phyloP scores from a whole-genome alignment of 2,329 filamentous ascomycete species.

The Fusarium xyrophilum region DNA sequence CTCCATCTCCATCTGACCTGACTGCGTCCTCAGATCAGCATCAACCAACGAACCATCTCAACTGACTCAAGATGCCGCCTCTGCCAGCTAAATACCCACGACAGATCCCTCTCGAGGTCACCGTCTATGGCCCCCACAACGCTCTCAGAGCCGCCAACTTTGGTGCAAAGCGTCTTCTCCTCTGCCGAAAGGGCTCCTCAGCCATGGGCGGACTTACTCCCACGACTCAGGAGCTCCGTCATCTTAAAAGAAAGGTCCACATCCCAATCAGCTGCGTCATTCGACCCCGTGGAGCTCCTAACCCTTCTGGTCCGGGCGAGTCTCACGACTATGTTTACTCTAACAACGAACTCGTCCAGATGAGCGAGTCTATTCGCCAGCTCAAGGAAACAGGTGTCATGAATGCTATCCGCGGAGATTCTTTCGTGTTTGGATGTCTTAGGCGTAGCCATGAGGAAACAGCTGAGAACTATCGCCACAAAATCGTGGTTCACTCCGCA shows the following conservation, averaged over 20 bases:
- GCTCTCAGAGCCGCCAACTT: slow-evolving; percentile 50
- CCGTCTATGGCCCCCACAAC: slow-evolving; percentile 57
- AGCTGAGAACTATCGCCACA: not conserved
- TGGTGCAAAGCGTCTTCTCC: slow-evolving; percentile 60
- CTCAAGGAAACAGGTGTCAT: slow-evolving; percentile 52
- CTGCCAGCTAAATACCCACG: not conserved
- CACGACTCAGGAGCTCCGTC: slow-evolving; percentile 48
- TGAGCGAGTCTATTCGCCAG: slow-evolving; percentile 50
- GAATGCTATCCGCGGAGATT: slow-evolving; percentile 54
- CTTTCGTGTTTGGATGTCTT: slow-evolving; percentile 64
- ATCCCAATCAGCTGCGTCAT: slow-evolving; percentile 63
- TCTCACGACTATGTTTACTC: slow-evolving; percentile 58
- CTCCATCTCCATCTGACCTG: not conserved
- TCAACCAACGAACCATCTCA: not conserved
- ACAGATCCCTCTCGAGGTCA: slow-evolving; percentile 57
- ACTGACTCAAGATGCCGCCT: slow-evolving; percentile 7
- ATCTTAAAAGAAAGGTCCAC: slow-evolving; percentile 39
- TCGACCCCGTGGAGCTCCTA: slow-evolving; percentile 51
- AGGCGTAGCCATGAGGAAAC: slow-evolving; percentile 3
- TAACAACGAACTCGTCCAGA: slow-evolving; percentile 51
- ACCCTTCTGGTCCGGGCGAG: slow-evolving; percentile 15
- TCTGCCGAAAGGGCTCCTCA: slow-evolving; percentile 62
- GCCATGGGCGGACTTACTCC: slow-evolving; percentile 60
- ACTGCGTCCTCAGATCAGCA: not conserved
- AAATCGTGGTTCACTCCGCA: slow-evolving; percentile 49